Evolutionary conservation across 139 green algal genomes (phyloP).

Genomic region (Yamagishiella unicocca): DNA sequence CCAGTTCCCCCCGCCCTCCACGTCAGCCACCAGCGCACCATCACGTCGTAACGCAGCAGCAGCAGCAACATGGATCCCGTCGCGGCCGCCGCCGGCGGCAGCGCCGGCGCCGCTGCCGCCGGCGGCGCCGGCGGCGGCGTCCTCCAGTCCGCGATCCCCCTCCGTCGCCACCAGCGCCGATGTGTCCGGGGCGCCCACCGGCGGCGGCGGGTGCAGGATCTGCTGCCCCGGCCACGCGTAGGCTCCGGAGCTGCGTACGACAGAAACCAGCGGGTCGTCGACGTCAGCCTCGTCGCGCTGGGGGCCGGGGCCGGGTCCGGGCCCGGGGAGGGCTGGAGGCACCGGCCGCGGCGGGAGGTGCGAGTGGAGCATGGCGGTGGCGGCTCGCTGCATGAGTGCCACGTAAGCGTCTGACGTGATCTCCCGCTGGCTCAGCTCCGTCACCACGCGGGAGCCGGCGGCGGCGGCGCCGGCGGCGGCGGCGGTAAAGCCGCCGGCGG

Average conservation of each 20-base stretch:
- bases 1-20: background rate
- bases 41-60: too few species aligned
- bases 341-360: slow-evolving; percentile 26
- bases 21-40: too few species aligned
- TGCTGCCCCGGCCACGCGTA: background rate
- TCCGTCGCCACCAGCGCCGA: background rate
- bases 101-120: slow-evolving; percentile 2
- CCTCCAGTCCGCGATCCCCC: background rate
- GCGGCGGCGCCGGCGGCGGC: background rate
- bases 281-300: background rate
- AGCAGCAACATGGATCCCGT: too few species aligned
- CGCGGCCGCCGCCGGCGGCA: background rate
- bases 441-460: too few species aligned
- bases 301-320: background rate
- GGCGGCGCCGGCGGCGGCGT: background rate
- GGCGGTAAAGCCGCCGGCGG: too few species aligned
- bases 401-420: slow-evolving; percentile 17
- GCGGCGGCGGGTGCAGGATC: background rate
- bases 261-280: background rate
- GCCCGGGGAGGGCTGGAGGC: background rate
- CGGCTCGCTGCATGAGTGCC: slow-evolving; percentile 6
- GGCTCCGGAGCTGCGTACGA: background rate
- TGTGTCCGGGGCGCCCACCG: too few species aligned
- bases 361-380: background rate
- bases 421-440: background rate